Conservation (phyloP, 371 early-diverging fungal genomes). For the Mitosporidium daphniae region DNA sequence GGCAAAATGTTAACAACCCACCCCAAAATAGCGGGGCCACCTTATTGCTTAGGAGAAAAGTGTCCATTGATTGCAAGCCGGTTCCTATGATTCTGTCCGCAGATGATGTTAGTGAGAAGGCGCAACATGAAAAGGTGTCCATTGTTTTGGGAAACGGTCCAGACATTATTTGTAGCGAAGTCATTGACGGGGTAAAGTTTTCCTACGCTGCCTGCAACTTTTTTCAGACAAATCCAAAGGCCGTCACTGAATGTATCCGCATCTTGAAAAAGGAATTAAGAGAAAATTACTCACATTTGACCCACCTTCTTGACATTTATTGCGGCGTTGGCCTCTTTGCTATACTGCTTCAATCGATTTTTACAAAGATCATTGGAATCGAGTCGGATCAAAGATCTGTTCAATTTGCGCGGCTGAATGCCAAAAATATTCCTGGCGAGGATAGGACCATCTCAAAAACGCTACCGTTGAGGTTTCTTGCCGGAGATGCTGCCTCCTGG, state of each 20-base stretch:
- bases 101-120: too few relatives aligned
- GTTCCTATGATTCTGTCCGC: too few relatives aligned
- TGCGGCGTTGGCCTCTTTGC: slow-evolving; percentile 27
- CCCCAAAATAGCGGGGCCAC: too few relatives aligned
- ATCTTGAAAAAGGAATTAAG: slow-evolving; percentile 12
- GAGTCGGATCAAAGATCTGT: slow-evolving; percentile 16
- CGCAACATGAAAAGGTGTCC: neutral
- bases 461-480: too few relatives aligned
- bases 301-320: slow-evolving; percentile 20
- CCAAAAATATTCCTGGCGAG: slow-evolving; percentile 12
- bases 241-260: slow-evolving; percentile 14
- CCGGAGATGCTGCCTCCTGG: too few relatives aligned
- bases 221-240: slow-evolving; percentile 21
- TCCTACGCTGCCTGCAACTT: slow-evolving; percentile 14
- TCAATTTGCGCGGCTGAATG: slow-evolving; percentile 15
- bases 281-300: too few relatives aligned
- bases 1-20: neutral
- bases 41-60: too few relatives aligned
- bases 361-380: slow-evolving; percentile 18
- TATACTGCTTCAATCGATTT: slow-evolving; percentile 13
- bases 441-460: slow-evolving; percentile 14
- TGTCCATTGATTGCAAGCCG: too few relatives aligned
- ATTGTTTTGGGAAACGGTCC: neutral
- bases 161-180: slow-evolving; percentile 11
- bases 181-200: slow-evolving; percentile 9